Conservation (phyloP, 768 basidiomycete genomes). For the Daedaleopsis sinensis region DNA sequence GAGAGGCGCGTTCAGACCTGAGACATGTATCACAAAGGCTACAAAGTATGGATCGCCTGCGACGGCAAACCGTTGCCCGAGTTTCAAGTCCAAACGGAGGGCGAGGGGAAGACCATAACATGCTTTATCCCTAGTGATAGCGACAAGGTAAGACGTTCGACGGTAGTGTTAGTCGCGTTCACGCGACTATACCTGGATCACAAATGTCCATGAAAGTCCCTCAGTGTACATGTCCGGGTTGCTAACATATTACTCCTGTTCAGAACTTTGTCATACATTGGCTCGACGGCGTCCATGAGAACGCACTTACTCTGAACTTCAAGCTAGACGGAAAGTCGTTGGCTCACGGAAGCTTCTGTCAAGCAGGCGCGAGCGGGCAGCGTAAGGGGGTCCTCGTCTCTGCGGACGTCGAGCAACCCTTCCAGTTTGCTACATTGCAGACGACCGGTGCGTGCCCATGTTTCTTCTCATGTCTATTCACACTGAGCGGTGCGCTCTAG, state of each 20-base stretch:
- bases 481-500: neutral
- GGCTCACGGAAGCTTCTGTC: neutral
- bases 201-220: too few relatives aligned
- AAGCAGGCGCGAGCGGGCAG: neutral
- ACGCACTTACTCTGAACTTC: neutral
- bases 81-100: conserved; percentile 7
- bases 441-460: conserved; percentile 7
- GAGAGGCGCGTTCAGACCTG: too few relatives aligned
- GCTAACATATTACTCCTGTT: neutral
- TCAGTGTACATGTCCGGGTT: neutral
- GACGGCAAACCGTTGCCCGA: conserved; percentile 5
- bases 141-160: conserved; percentile 8
- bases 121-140: conserved; percentile 20
- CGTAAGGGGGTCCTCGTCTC: conserved; percentile 2
- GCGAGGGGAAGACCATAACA: conserved; percentile 3
- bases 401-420: neutral
- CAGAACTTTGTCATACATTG: conserved; percentile 3
- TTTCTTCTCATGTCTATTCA: neutral
- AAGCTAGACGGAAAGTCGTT: neutral
- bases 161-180: neutral
- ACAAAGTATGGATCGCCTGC: conserved; percentile 10
- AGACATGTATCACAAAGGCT: conserved; percentile 2
- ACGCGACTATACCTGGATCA: neutral
- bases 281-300: neutral
- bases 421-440: conserved; percentile 10